These are phyloP conservation scores for Magnaporthiopsis rhizophila DNA, from an alignment of 2,329 filamentous ascomycete species.

Conservation along the genomic window DNA sequence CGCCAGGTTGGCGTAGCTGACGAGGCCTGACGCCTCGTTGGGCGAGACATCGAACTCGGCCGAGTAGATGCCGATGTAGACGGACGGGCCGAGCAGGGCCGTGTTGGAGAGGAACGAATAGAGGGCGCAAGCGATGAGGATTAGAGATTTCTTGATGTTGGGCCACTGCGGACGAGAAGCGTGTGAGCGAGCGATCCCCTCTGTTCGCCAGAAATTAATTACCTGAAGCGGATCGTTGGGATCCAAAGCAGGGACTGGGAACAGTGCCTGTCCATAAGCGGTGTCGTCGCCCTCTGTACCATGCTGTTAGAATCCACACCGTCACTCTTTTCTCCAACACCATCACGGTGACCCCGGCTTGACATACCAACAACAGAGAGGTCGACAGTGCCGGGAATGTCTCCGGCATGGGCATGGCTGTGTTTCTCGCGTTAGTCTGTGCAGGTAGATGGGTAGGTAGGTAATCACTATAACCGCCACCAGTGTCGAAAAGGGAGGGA, in stretches of 20 bases:
- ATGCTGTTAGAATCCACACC: neutral
- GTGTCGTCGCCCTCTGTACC: conserved; percentile 47
- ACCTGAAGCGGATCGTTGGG: conserved; percentile 52
- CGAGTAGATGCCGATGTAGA: conserved; percentile 48
- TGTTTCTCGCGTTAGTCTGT: neutral
- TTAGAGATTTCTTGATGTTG: conserved; percentile 45
- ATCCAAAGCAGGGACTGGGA: conserved; percentile 51
- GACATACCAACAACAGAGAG: conserved; percentile 23
- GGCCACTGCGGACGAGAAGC: conserved; percentile 34
- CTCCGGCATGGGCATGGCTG: conserved; percentile 20
- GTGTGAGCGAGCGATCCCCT: neutral
- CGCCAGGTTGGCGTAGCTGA: conserved; percentile 52
- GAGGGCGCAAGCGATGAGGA: conserved; percentile 42
- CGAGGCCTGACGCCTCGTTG: conserved; percentile 43
- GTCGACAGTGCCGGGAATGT: conserved; percentile 19
- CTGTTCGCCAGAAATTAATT: conserved; percentile 3
- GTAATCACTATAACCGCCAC: neutral
- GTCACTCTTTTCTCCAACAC: too few species aligned
- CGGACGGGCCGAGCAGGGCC: conserved; percentile 46
- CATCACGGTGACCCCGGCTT: neutral
- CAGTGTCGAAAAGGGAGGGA: neutral
- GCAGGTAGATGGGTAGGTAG: too few species aligned
- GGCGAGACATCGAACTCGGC: conserved; percentile 42
- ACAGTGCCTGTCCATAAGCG: conserved; percentile 51
- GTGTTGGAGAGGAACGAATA: conserved; percentile 54